phyloP scores from a whole-genome alignment of 768 basidiomycete genomes.

The Panus rudis region DNA sequence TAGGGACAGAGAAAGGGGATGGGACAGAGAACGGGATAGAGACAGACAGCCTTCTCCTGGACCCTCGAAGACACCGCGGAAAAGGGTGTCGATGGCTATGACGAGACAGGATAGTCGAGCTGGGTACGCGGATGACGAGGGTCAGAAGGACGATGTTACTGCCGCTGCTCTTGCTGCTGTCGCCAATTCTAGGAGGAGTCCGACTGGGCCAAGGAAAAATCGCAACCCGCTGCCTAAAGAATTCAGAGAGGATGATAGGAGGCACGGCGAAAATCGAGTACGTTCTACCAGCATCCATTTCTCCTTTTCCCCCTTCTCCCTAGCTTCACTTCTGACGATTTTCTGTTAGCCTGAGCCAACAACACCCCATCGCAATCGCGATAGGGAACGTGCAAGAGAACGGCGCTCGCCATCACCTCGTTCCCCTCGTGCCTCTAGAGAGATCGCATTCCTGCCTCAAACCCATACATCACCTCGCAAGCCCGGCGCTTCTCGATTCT shows the following conservation, averaged over 20 bases:
- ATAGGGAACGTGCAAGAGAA: slow-evolving; percentile 5
- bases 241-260: slow-evolving; percentile 33
- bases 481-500: slow-evolving; percentile 30
- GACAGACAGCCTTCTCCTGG: slow-evolving; percentile 31
- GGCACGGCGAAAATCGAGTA: slow-evolving; percentile 37
- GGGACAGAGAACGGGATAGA: slow-evolving; percentile 11
- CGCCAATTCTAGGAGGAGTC: slow-evolving; percentile 37
- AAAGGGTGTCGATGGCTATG: slow-evolving; percentile 33
- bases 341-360: slow-evolving; percentile 12
- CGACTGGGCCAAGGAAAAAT: slow-evolving; percentile 23
- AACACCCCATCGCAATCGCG: slow-evolving; percentile 18
- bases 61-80: slow-evolving; percentile 34
- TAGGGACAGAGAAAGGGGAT: neutral
- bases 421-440: slow-evolving; percentile 10
- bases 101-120: slow-evolving; percentile 18
- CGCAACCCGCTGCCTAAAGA: slow-evolving; percentile 49
- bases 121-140: slow-evolving; percentile 11
- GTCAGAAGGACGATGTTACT: slow-evolving; percentile 35
- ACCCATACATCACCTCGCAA: slow-evolving; percentile 20
- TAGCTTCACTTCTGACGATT: neutral
- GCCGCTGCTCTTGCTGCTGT: slow-evolving; percentile 57
- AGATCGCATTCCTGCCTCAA: slow-evolving; percentile 14
- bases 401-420: slow-evolving; percentile 17
- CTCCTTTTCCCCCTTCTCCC: neutral
- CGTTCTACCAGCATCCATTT: slow-evolving; percentile 9